phyloP scores from a whole-genome alignment of 2,329 filamentous ascomycete species.

The Cladophialophora yegresii region DNA sequence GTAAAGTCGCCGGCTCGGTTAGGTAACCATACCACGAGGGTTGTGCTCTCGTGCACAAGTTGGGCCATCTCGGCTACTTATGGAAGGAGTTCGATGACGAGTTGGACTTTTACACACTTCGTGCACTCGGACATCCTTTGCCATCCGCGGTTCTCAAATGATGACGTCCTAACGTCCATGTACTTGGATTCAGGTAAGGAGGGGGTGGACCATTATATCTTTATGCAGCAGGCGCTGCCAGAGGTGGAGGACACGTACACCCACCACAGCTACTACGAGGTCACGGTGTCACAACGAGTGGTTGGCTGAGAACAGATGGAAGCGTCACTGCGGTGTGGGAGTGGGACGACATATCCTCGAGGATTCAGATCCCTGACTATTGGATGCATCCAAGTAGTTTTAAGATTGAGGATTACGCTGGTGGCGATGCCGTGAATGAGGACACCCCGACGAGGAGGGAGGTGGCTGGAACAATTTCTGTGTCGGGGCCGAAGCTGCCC shows the following conservation, averaged over 20 bases:
- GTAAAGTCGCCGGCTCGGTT: constrained; percentile 43
- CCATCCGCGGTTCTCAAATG: constrained; percentile 39
- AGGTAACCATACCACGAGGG: constrained; percentile 49
- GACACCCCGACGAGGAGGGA: constrained; percentile 39
- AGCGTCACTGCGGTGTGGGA: constrained; percentile 67
- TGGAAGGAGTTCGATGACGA: constrained; percentile 43
- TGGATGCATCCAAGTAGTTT: constrained; percentile 65
- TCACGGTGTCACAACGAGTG: constrained; percentile 72
- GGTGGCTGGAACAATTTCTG: constrained; percentile 38
- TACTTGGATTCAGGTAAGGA: constrained; percentile 53
- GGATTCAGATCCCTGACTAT: constrained; percentile 72
- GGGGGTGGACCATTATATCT: constrained; percentile 55
- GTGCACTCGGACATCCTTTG: constrained; percentile 50
- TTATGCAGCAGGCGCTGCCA: constrained; percentile 42
- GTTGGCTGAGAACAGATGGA: constrained; percentile 63
- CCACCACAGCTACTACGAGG: constrained; percentile 70
- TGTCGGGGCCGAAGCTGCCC: constrained; percentile 42
- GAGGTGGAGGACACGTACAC: constrained; percentile 50
- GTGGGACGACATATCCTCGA: constrained; percentile 68
- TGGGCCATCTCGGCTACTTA: constrained; percentile 50
- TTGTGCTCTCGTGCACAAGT: constrained; percentile 47
- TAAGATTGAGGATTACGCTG: constrained; percentile 70
- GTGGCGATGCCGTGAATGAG: constrained; percentile 57
- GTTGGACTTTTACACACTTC: constrained; percentile 50
- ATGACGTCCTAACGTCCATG: constrained; percentile 49